Conservation (phyloP, 805 yeast genomes). For the Candida quercuum region DNA sequence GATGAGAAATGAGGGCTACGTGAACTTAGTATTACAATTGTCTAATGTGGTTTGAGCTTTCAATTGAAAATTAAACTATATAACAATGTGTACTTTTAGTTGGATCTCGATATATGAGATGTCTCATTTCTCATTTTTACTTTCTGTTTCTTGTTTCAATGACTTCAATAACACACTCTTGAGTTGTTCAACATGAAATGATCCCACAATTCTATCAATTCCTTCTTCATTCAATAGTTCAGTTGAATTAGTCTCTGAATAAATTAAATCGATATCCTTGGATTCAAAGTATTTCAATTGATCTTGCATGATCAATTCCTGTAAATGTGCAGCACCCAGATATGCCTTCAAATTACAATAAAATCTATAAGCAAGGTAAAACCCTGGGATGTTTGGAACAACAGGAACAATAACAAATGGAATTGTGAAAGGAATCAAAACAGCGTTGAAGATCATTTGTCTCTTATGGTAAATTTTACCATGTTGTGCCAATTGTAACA, state of each 20-base stretch:
- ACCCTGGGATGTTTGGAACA: slow-evolving; percentile 90
- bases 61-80: too few species aligned
- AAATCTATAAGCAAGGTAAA: slow-evolving; percentile 72
- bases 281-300: slow-evolving; percentile 33
- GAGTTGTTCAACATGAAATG: slow-evolving; percentile 40
- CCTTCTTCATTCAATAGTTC: slow-evolving; percentile 40
- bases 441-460: slow-evolving; percentile 45
- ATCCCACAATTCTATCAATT: slow-evolving; percentile 31
- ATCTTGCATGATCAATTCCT: slow-evolving; percentile 42
- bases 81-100: too few species aligned
- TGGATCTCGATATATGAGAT: too few species aligned
- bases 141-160: slow-evolving; percentile 43
- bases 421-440: slow-evolving; percentile 68
- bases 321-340: slow-evolving; percentile 66
- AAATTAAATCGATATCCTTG: slow-evolving; percentile 26
- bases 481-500: slow-evolving; percentile 35
- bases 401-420: slow-evolving; percentile 81
- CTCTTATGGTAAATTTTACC: slow-evolving; percentile 52
- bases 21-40: neutral
- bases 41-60: too few species aligned
- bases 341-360: slow-evolving; percentile 82
- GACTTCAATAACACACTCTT: slow-evolving; percentile 45
- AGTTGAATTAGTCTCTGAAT: slow-evolving; percentile 17
- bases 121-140: too few species aligned
- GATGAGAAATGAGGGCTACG: neutral